phyloP scores from a whole-genome alignment of 2,329 filamentous ascomycete genomes.

The Nakataea oryzae region DNA sequence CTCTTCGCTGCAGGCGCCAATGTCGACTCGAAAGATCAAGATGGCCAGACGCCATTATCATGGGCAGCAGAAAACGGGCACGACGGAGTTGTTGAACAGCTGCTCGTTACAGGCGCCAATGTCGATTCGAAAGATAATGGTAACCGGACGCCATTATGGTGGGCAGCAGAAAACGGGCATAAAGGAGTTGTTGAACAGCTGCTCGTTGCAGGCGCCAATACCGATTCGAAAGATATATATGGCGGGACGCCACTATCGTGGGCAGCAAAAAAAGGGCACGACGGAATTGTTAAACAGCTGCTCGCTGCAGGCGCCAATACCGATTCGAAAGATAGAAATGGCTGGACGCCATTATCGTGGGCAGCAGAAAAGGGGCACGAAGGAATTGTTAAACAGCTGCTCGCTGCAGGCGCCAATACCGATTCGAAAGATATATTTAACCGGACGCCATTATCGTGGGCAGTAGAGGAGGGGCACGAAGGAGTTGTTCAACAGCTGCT shows the following conservation, averaged over 20 bases:
- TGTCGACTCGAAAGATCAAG: neutral
- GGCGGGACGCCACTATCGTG: neutral
- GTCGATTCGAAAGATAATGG: neutral
- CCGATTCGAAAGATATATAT: neutral
- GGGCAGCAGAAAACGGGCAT: neutral
- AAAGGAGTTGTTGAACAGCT: neutral
- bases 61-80: neutral
- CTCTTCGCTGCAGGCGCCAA: neutral
- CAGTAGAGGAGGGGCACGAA: too few relatives aligned
- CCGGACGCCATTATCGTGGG: too few relatives aligned
- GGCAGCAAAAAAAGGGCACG: neutral
- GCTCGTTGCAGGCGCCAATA: neutral
- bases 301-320: neutral
- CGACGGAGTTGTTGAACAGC: neutral
- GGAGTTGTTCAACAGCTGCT: neutral
- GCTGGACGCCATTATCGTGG: neutral
- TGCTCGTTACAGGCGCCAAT: neutral
- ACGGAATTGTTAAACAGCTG: neutral
- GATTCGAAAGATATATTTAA: neutral
- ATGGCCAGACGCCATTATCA: neutral
- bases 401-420: neutral
- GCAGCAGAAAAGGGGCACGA: neutral
- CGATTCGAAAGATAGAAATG: neutral
- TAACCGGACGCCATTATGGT: neutral
- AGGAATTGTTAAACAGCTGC: neutral